Evolutionary conservation across 2,329 filamentous ascomycete genomes (phyloP).

Genomic region (Alternaria rosae): DNA sequence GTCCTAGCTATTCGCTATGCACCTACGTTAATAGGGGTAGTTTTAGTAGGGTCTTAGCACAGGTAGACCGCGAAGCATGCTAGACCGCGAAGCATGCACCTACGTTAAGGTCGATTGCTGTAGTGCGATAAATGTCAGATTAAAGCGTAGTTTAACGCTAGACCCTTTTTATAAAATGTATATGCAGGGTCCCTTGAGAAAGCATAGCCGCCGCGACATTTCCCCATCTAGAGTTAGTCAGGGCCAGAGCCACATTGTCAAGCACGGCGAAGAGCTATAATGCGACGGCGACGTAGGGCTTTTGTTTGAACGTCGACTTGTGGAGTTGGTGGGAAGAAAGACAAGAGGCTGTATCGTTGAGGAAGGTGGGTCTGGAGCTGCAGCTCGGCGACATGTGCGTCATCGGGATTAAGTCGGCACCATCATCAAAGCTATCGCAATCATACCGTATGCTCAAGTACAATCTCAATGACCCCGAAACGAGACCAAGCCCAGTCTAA

Average conservation of each 20-base stretch:
- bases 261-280: not conserved
- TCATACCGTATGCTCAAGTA: too few species aligned
- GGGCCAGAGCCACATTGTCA: not conserved
- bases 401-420: slow-evolving; percentile 1
- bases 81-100: too few species aligned
- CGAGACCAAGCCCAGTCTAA: too few species aligned
- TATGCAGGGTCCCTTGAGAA: slow-evolving; percentile 22
- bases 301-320: slow-evolving; percentile 1
- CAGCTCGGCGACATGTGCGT: not conserved
- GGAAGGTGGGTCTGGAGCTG: not conserved
- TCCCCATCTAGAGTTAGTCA: not conserved
- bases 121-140: slow-evolving; percentile 16
- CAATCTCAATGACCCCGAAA: too few species aligned
- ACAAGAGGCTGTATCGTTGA: not conserved
- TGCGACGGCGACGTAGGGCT: not conserved
- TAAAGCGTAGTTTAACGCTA: slow-evolving; percentile 24
- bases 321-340: not conserved
- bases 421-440: too few species aligned
- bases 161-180: slow-evolving; percentile 26
- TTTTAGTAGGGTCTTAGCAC: too few species aligned
- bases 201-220: slow-evolving; percentile 1
- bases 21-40: too few species aligned
- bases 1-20: too few species aligned
- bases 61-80: too few species aligned
- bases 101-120: too few species aligned